These are phyloP conservation scores for Pulveroboletus sp. DNA, from an alignment of 768 basidiomycete genomes.

Conservation along the genomic window DNA sequence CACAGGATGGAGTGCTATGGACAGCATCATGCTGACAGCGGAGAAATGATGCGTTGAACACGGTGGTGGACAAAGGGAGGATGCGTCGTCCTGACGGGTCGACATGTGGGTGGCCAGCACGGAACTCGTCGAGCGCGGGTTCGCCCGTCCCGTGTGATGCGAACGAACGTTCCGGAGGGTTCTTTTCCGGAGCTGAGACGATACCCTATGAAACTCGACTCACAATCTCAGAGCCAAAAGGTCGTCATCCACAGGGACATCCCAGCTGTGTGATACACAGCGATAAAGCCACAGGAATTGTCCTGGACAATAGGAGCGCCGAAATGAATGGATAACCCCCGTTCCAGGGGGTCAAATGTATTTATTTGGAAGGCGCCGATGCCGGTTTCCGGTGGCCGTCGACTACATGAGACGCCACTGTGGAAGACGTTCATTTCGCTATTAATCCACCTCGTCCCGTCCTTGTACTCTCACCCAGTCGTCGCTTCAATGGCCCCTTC, in stretches of 20 bases:
- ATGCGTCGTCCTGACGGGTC: too few species aligned
- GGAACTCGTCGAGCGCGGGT: too few species aligned
- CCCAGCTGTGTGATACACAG: too few species aligned
- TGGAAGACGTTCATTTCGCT: slow-evolving; percentile 11
- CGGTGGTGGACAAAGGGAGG: background rate
- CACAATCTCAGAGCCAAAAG: too few species aligned
- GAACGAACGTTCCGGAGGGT: too few species aligned
- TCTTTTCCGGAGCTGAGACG: too few species aligned
- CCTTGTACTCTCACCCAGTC: background rate
- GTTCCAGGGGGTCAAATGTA: background rate
- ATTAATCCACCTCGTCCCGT: slow-evolving; percentile 19
- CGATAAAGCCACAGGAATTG: too few species aligned
- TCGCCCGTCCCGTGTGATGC: too few species aligned
- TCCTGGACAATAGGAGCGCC: too few species aligned
- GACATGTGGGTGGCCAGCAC: too few species aligned
- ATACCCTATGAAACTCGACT: too few species aligned
- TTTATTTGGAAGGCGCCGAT: background rate
- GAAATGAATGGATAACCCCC: background rate
- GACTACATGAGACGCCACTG: slow-evolving; percentile 3
- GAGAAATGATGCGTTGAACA: background rate
- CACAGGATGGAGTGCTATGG: slow-evolving; percentile 7
- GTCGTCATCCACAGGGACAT: too few species aligned
- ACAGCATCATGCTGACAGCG: background rate
- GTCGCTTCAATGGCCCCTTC: slow-evolving; percentile 11
- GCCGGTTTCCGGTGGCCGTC: slow-evolving; percentile 1